Evolutionary conservation across 139 green algal genomes (phyloP).

Genomic region (Chlorella sp.): DNA sequence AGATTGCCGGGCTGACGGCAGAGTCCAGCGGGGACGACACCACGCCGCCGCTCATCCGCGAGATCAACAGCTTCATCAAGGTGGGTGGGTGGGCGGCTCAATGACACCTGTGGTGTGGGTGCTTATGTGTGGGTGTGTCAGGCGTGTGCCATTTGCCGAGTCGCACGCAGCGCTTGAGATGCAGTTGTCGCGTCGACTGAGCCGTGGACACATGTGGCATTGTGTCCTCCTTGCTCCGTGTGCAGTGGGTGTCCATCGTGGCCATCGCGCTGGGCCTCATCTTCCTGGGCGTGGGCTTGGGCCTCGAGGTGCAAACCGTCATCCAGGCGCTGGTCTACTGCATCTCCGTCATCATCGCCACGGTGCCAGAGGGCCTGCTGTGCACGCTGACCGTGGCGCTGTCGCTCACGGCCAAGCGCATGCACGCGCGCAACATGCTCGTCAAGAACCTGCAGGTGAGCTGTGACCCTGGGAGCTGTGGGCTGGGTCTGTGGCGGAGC

Average conservation of each 20-base stretch:
- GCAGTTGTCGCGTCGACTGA: too few species aligned
- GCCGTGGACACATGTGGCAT: too few species aligned
- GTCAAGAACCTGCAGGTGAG: slow-evolving; percentile 38
- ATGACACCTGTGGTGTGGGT: too few species aligned
- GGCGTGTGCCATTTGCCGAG: too few species aligned
- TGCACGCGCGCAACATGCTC: slow-evolving; percentile 35
- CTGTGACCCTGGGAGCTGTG: too few species aligned
- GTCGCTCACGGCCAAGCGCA: slow-evolving; percentile 35
- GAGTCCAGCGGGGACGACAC: slow-evolving; percentile 23
- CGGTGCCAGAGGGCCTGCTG: slow-evolving; percentile 36
- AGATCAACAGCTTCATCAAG: slow-evolving; percentile 42
- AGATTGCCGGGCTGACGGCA: slow-evolving; percentile 31
- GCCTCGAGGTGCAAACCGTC: slow-evolving; percentile 15
- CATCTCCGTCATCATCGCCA: slow-evolving; percentile 37
- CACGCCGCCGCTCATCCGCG: slow-evolving; percentile 25
- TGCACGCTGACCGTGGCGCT: slow-evolving; percentile 34
- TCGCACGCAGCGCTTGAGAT: too few species aligned
- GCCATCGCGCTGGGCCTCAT: slow-evolving; percentile 29
- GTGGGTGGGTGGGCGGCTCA: too few species aligned
- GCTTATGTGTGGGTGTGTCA: too few species aligned
- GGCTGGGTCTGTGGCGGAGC: too few species aligned
- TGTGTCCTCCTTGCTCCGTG: too few species aligned
- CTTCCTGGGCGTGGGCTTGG: slow-evolving; percentile 27
- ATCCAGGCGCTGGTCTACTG: slow-evolving; percentile 29
- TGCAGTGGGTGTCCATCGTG: slow-evolving; percentile 17